phyloP scores from a whole-genome alignment of 306 rosid species.

The Quercus suber region DNA sequence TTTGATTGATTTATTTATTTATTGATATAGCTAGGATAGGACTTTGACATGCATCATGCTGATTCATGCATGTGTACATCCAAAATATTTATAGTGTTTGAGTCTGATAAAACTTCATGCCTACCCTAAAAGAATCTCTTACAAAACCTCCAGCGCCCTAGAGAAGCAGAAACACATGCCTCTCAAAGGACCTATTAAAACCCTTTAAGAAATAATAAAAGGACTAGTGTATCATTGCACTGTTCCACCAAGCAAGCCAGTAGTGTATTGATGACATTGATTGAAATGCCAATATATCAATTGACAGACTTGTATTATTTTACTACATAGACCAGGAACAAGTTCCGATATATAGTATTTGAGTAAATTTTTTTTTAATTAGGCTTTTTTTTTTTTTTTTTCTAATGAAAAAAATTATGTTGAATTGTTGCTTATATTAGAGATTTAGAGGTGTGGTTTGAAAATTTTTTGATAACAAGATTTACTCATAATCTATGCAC shows the following conservation, averaged over 20 bases:
- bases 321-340: not conserved
- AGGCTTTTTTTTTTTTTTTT: not conserved
- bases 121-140: not conserved
- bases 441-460: not conserved
- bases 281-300: too few species aligned
- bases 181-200: not conserved
- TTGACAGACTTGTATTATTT: not conserved
- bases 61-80: not conserved
- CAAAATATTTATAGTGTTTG: not conserved
- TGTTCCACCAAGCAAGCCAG: too few species aligned
- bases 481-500: not conserved
- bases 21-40: too few species aligned
- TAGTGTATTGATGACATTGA: too few species aligned
- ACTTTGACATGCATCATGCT: too few species aligned
- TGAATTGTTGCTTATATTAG: not conserved
- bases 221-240: too few species aligned
- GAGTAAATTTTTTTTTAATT: not conserved
- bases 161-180: not conserved
- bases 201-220: too few species aligned
- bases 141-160: not conserved
- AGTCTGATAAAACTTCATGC: not conserved
- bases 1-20: too few species aligned
- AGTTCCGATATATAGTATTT: not conserved
- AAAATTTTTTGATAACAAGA: not conserved
- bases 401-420: too few species aligned